These are phyloP conservation scores for Yueomyces sp. DNA, from an alignment of 1,139 yeast genomes.

Conservation along the genomic window DNA sequence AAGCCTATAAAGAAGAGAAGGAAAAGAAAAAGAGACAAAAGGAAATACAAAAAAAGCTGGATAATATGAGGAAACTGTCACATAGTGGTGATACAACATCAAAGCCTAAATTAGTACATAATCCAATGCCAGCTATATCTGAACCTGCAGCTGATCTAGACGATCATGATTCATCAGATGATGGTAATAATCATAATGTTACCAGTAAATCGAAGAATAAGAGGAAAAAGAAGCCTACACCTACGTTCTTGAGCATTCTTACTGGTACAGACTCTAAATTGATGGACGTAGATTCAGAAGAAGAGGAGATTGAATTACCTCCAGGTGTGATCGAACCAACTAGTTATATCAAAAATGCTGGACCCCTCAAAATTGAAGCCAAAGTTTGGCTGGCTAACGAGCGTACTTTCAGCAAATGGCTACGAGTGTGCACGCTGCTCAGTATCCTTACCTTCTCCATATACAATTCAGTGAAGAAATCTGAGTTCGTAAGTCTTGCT, in stretches of 20 bases:
- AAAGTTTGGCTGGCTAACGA: slow-evolving; percentile 98
- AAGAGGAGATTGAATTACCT: slow-evolving; percentile 75
- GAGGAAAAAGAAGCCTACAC: slow-evolving; percentile 7
- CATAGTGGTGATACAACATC: slow-evolving; percentile 1
- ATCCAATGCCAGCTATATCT: neutral
- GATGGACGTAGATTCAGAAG: slow-evolving; percentile 70
- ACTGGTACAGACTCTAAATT: slow-evolving; percentile 26
- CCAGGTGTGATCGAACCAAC: slow-evolving; percentile 81
- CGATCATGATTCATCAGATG: slow-evolving; percentile 33
- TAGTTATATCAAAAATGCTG: slow-evolving; percentile 69
- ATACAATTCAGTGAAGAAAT: slow-evolving; percentile 59
- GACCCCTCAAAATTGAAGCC: slow-evolving; percentile 89
- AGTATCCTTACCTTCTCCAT: slow-evolving; percentile 81
- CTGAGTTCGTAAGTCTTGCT: slow-evolving; percentile 47
- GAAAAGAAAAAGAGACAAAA: slow-evolving; percentile 31
- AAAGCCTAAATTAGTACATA: neutral
- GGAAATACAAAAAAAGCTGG: slow-evolving; percentile 35
- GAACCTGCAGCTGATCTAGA: slow-evolving; percentile 32
- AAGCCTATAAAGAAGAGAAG: slow-evolving; percentile 50
- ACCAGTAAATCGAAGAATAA: slow-evolving; percentile 4
- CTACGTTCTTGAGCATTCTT: slow-evolving; percentile 19
- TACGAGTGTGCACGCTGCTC: slow-evolving; percentile 77
- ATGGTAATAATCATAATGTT: slow-evolving; percentile 18
- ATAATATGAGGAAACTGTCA: slow-evolving; percentile 26
- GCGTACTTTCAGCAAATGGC: slow-evolving; percentile 93